Evolutionary conservation across 2,329 filamentous ascomycete genomes (phyloP).

Genomic region (Ceratocystiopsis brevicomis): DNA sequence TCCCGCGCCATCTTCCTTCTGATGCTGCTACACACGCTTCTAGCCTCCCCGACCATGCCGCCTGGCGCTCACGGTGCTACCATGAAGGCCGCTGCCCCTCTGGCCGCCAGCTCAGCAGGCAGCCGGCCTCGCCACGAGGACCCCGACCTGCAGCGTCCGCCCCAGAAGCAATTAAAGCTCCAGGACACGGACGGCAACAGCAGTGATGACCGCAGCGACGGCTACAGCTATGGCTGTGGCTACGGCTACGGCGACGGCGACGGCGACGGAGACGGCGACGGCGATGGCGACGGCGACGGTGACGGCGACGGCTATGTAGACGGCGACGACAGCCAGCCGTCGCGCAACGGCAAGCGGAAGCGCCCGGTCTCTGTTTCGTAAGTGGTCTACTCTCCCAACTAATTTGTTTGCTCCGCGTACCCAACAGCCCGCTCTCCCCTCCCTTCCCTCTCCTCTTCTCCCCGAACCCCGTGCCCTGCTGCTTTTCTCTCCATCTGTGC

Average conservation of each 20-base stretch:
- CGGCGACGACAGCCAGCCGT: slow-evolving; percentile 22
- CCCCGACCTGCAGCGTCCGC: background rate
- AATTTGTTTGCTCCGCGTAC: background rate
- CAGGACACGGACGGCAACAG: slow-evolving; percentile 15
- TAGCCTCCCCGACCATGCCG: too few species aligned
- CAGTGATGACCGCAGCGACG: slow-evolving; percentile 18
- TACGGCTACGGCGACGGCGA: slow-evolving; percentile 13
- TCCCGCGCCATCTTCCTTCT: too few species aligned
- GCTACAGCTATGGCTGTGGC: slow-evolving; percentile 25
- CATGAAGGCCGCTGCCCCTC: too few species aligned
- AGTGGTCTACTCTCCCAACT: slow-evolving; percentile 11
- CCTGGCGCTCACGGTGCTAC: too few species aligned
- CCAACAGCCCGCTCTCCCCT: slow-evolving; percentile 1
- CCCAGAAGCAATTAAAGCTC: background rate
- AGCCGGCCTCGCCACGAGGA: too few species aligned
- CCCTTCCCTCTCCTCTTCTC: background rate
- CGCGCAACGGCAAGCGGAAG: slow-evolving; percentile 35
- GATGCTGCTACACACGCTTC: too few species aligned
- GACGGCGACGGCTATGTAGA: slow-evolving; percentile 24
- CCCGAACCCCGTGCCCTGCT: background rate
- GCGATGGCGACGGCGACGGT: slow-evolving; percentile 21
- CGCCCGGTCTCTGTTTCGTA: slow-evolving; percentile 43
- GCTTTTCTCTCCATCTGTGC: background rate
- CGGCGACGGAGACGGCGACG: slow-evolving; percentile 23
- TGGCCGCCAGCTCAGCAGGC: too few species aligned